These are phyloP conservation scores for Lipomyces yamanashiensis DNA, from an alignment of 805 yeast species.

Conservation along the genomic window DNA sequence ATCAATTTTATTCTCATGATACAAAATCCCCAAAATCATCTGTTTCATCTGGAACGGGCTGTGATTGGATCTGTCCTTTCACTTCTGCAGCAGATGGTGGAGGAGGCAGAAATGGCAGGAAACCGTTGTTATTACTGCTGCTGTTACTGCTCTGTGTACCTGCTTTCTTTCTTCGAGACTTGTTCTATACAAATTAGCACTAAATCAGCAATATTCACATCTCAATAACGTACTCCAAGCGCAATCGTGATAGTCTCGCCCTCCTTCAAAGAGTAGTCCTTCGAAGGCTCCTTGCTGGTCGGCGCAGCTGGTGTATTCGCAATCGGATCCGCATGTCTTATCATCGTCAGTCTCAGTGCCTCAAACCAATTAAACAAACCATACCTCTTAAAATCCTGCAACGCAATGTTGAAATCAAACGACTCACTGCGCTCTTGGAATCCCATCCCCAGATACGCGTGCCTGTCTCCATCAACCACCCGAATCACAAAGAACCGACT, in stretches of 20 bases:
- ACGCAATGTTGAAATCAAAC: conserved; percentile 48
- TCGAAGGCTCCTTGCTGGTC: conserved; percentile 11
- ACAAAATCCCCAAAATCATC: conserved; percentile 27
- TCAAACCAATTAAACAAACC: conserved; percentile 3
- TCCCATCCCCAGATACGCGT: conserved; percentile 51
- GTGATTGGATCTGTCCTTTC: conserved; percentile 10
- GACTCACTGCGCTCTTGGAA: conserved; percentile 46
- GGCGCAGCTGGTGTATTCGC: not conserved
- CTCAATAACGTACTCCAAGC: conserved; percentile 28
- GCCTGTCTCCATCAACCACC: conserved; percentile 43
- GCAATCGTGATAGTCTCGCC: conserved; percentile 40
- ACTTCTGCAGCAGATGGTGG: conserved; percentile 40
- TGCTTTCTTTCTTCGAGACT: not conserved
- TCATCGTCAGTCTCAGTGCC: not conserved
- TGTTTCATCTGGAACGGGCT: not conserved
- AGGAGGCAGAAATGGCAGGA: conserved; percentile 36
- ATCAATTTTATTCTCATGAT: not conserved
- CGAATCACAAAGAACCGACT: conserved; percentile 47
- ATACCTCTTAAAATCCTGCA: conserved; percentile 45
- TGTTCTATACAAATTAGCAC: not conserved
- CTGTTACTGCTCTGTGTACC: not conserved
- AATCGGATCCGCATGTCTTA: conserved; percentile 12
- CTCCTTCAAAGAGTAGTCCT: conserved; percentile 40
- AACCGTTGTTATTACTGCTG: conserved; percentile 1
- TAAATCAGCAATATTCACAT: not conserved